phyloP scores from a whole-genome alignment of 805 yeast species.

The Schizosaccharomyces osmophilus region DNA sequence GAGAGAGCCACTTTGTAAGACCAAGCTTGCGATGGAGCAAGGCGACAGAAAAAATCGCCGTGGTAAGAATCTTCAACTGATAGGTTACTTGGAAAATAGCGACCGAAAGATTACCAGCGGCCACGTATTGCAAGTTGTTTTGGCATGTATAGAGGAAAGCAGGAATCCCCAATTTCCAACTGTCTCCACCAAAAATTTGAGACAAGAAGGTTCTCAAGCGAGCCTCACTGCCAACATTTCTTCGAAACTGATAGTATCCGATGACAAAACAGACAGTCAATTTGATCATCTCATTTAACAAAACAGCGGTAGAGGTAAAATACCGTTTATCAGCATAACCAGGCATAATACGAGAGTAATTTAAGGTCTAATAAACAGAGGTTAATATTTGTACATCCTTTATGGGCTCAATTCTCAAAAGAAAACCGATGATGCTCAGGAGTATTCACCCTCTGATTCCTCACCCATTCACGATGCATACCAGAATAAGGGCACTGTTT shows the following conservation, averaged over 20 bases:
- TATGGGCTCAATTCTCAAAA: background rate
- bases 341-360: slow-evolving; percentile 20
- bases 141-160: slow-evolving; percentile 19
- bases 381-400: slow-evolving; percentile 7
- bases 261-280: slow-evolving; percentile 13
- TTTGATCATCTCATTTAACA: slow-evolving; percentile 18
- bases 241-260: slow-evolving; percentile 10
- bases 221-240: slow-evolving; percentile 4
- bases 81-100: slow-evolving; percentile 22
- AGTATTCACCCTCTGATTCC: too few relatives aligned
- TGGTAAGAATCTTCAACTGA: slow-evolving; percentile 20
- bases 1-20: slow-evolving; percentile 16
- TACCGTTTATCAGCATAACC: slow-evolving; percentile 13
- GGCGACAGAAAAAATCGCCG: slow-evolving; percentile 19
- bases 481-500: slow-evolving; percentile 16
- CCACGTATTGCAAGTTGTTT: slow-evolving; percentile 10
- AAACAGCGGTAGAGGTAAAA: slow-evolving; percentile 19
- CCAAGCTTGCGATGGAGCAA: slow-evolving; percentile 15
- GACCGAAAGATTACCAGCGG: slow-evolving; percentile 20
- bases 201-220: slow-evolving; percentile 6
- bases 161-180: slow-evolving; percentile 20
- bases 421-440: too few relatives aligned
- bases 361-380: slow-evolving; percentile 12
- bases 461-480: background rate
- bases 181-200: slow-evolving; percentile 16